Conservation (phyloP, 257 asterid species). For the Primulina huaijiensis region DNA sequence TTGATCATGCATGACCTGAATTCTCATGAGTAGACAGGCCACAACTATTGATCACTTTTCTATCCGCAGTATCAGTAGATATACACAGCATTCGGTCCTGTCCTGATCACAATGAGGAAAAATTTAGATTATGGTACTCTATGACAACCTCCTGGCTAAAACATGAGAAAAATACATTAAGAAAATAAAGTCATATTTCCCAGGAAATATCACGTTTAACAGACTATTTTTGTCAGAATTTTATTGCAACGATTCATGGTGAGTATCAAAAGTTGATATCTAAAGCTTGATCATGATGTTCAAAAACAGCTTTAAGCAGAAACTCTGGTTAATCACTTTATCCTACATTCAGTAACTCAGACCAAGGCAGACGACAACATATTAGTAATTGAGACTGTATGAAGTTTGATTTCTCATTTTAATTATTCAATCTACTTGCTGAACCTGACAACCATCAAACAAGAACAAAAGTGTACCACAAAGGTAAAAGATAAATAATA, state of each 20-base stretch:
- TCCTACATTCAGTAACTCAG: background rate
- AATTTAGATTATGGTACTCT: slow-evolving; percentile 27
- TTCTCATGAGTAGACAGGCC: slow-evolving; percentile 36
- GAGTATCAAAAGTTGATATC: slow-evolving; percentile 14
- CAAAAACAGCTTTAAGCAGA: slow-evolving; percentile 13
- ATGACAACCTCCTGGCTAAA: slow-evolving; percentile 22
- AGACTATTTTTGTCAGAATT: slow-evolving; percentile 8
- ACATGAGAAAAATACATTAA: slow-evolving; percentile 7
- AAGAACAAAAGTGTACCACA: background rate
- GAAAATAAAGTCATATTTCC: slow-evolving; percentile 12
- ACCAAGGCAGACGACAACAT: background rate
- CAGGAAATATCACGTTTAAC: background rate
- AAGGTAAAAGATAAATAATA: slow-evolving; percentile 11
- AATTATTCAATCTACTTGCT: slow-evolving; percentile 1
- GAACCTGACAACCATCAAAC: slow-evolving; percentile 18
- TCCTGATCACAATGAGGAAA: slow-evolving; percentile 48
- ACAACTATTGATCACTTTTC: slow-evolving; percentile 28
- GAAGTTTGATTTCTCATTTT: background rate
- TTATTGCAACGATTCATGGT: slow-evolving; percentile 13
- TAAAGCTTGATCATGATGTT: slow-evolving; percentile 13
- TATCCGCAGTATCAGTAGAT: slow-evolving; percentile 36
- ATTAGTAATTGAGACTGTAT: background rate
- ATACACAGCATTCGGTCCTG: slow-evolving; percentile 68
- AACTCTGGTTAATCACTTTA: background rate
- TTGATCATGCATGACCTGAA: slow-evolving; percentile 27